Conservation (phyloP, 148 eudicot species). For the Beta vulgaris region DNA sequence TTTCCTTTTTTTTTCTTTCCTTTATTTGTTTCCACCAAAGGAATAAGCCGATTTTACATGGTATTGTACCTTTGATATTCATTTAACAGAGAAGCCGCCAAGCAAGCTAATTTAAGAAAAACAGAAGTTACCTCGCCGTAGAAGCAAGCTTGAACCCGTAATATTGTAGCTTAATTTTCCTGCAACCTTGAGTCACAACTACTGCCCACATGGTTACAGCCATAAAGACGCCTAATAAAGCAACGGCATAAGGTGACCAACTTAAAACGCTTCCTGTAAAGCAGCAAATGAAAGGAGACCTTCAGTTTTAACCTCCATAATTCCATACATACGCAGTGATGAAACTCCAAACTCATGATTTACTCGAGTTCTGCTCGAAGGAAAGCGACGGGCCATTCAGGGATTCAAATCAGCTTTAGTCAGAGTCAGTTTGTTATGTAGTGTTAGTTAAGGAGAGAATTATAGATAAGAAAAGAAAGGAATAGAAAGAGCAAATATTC, state of each 20-base stretch:
- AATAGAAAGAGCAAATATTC: no score
- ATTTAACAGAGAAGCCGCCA: not conserved
- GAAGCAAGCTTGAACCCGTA: conserved; percentile 96
- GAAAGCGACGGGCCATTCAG: no score
- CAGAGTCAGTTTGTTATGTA: no score
- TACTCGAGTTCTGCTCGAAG: no score
- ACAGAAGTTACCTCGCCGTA: conserved; percentile 58
- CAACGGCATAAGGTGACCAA: conserved; percentile 79
- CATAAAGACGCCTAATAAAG: conserved; percentile 60
- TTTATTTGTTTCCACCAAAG: no score
- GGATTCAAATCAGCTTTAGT: no score
- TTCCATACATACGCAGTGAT: no score
- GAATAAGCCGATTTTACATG: not conserved
- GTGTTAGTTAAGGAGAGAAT: no score
- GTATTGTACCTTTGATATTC: not conserved
- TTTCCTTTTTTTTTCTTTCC: not conserved
- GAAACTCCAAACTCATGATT: no score
- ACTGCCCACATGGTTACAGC: conserved; percentile 94
- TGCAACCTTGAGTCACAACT: conserved; percentile 90
- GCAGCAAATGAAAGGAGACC: conserved; percentile 10
- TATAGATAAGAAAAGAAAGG: no score
- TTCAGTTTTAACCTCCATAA: not conserved
- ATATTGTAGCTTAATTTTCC: conserved; percentile 94
- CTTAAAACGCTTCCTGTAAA: conserved; percentile 64
- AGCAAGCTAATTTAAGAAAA: not conserved